Conservation (phyloP, 225 moss, liverwort and hornwort species). For the Bryoerythrophyllum caledonicum region DNA sequence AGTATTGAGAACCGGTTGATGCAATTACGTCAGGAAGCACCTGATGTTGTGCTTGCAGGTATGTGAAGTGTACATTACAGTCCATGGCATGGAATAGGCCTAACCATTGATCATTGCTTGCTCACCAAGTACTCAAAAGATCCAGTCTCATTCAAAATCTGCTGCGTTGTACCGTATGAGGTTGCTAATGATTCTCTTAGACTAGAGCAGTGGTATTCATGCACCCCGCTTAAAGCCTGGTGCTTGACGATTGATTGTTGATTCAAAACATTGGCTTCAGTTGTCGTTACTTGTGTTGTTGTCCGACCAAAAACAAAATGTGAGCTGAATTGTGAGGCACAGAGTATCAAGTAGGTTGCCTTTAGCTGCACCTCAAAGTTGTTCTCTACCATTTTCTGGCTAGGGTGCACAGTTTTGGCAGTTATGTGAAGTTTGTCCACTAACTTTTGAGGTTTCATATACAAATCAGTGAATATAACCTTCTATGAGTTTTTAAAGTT, state of each 20-base stretch:
- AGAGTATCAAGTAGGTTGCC: too few relatives aligned
- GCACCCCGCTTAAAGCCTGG: background rate
- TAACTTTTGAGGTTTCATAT: too few relatives aligned
- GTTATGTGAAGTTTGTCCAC: too few relatives aligned
- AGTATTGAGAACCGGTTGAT: constrained; percentile 78
- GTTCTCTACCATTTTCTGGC: too few relatives aligned
- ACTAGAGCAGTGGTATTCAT: background rate
- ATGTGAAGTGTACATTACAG: constrained; percentile 18
- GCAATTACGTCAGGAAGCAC: constrained; percentile 75
- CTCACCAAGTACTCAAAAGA: background rate
- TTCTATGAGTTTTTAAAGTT: too few relatives aligned
- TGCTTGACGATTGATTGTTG: background rate
- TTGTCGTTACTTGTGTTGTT: background rate
- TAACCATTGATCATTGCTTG: constrained; percentile 8
- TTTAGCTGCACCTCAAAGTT: too few relatives aligned
- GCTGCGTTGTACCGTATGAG: background rate
- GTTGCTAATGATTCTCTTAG: background rate
- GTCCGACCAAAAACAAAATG: background rate
- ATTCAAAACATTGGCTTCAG: constrained; percentile 1
- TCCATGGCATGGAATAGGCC: background rate
- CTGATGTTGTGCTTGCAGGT: constrained; percentile 32
- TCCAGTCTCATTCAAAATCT: background rate
- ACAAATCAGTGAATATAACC: too few relatives aligned
- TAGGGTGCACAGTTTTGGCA: too few relatives aligned
- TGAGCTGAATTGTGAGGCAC: too few relatives aligned